Evolutionary conservation across 2,329 filamentous ascomycete species (phyloP), one percentile per base, ranked within the genome.

Genomic region (Penicillium psychrosexuale): DNA sequence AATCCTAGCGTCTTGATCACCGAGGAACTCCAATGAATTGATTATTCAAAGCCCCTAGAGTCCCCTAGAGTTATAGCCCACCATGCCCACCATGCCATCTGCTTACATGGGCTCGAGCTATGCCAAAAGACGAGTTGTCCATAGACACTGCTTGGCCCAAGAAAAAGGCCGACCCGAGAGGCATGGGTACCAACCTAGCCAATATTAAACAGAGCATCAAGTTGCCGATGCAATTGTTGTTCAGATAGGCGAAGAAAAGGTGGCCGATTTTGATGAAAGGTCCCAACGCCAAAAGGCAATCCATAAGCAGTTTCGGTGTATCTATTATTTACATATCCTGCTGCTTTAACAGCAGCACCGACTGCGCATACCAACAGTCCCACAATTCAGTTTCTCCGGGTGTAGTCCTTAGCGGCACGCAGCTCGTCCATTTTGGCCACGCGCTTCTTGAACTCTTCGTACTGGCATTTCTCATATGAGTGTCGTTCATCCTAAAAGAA

Each of bases 361-460:
- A 66, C 62, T 56, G 58, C 58, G 57, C 56, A 60, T 63, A 63
- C 54, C 56, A 61, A 55, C 52, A 55, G 54, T 56, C 60, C 38
- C 49, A 57, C 53, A 60, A 63, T 45, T 70, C 59, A 96, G 78
- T 96, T 97, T 82, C 89, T 95, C 76, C 93, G 85, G 69, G 83
- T 86, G 59, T 90, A 91, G 56, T 79, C 85, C 84, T 95, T 96
- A 57, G 89, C 86, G 64, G 85, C 92, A 72, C 91, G 84, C 71
- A 99, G 78, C 81, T 99, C 92, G 69, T 97, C 86, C 94, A 99
- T 99, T 86, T 96, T 97, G 71, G 89, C 90, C 62, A 99, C 94
- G 56, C 94, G 87, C 83, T 93, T 91, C 86, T 96, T 96, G 83
- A 99, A 99, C 75, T 97, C 94, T 62, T 89, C 89, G 78, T 99